Conservation (phyloP, 371 early-diverging fungal species). For the Rhizomucor miehei region DNA sequence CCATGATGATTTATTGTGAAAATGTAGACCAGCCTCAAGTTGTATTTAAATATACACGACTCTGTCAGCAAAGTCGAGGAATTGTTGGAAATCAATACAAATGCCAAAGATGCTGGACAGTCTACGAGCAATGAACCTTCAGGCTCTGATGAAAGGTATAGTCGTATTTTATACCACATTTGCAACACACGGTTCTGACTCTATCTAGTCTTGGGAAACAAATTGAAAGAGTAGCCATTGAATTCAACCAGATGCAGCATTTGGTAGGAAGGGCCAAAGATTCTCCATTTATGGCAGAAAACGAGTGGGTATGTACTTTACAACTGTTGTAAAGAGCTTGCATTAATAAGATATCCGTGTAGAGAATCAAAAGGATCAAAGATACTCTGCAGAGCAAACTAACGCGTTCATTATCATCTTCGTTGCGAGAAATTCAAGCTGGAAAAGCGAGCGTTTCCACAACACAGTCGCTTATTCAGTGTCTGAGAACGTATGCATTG, state of each 20-base stretch:
- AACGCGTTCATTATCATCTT: slow-evolving; percentile 43
- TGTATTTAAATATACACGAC: slow-evolving; percentile 70
- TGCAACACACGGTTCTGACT: not conserved
- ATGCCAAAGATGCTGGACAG: slow-evolving; percentile 6
- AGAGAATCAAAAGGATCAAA: slow-evolving; percentile 76
- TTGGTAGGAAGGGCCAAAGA: slow-evolving; percentile 65
- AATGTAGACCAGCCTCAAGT: slow-evolving; percentile 55
- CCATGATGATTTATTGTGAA: not conserved
- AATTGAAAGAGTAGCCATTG: slow-evolving; percentile 84
- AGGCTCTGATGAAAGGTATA: not conserved
- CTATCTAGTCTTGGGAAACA: slow-evolving; percentile 49
- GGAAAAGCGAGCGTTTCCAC: slow-evolving; percentile 36
- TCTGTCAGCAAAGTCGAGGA: slow-evolving; percentile 75
- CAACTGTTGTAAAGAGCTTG: not conserved
- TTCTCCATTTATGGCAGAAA: slow-evolving; percentile 69
- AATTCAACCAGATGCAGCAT: slow-evolving; percentile 83
- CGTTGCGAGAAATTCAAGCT: slow-evolving; percentile 42
- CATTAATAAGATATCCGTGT: no score
- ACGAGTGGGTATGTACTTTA: slow-evolving; percentile 64
- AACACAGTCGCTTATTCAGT: slow-evolving; percentile 64
- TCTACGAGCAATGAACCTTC: not conserved
- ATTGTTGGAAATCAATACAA: slow-evolving; percentile 58
- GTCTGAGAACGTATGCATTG: slow-evolving; percentile 68
- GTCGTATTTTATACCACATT: no score
- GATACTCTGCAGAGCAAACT: slow-evolving; percentile 62